Percentiles rank a stretch among this genome's conserved stretches.
phyloP scores from a whole-genome alignment of 129 eudicot genomes.

The Helianthus annuus region HanXRQr2.0-SUNRISE NC_035436.2:187365171-187365670 shows the following conservation, averaged over 20 bases:
- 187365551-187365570: background rate
- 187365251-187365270: constrained; percentile 2
- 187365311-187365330: background rate
- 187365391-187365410: constrained; percentile 9
- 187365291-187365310: constrained; percentile 18
- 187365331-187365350: constrained; percentile 33
- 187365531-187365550: background rate
- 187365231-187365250: background rate
- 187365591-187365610: background rate
- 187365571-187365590: background rate
- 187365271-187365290: background rate
- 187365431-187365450: background rate
- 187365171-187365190: no score
- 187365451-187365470: background rate
- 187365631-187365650: background rate
- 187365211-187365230: constrained; percentile 14
- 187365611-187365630: background rate
- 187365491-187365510: background rate
- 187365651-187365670: background rate
- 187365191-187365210: background rate
- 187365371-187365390: background rate
- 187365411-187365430: background rate
- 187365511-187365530: no score
- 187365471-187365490: background rate
- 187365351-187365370: constrained; percentile 5